Percentiles rank a stretch among this genome's conserved stretches.
These are phyloP conservation scores for Aspergillus coremiiformis DNA, from an alignment of 495 filamentous ascomycete species.

Conservation along the genomic window DNA sequence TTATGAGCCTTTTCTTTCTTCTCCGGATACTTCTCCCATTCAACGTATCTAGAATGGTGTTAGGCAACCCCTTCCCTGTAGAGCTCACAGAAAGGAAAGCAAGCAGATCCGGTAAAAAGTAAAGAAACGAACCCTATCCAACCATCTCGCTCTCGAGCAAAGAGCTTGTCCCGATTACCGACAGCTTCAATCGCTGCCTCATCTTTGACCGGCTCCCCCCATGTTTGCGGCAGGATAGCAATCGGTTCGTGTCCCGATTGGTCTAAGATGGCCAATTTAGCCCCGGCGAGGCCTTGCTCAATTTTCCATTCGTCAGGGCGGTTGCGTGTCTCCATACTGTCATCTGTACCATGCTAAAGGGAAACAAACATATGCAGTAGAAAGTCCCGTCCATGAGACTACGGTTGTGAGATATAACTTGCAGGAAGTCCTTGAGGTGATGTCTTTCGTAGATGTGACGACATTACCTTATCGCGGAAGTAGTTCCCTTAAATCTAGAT, in stretches of 20 bases:
- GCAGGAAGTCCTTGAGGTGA: neutral
- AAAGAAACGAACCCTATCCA: conserved; percentile 27
- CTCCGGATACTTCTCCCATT: conserved; percentile 64
- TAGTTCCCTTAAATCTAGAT: neutral
- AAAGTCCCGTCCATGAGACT: neutral
- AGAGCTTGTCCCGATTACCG: conserved; percentile 29
- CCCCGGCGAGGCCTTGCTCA: conserved; percentile 43
- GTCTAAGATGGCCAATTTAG: conserved; percentile 43
- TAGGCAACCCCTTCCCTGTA: neutral
- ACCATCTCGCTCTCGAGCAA: conserved; percentile 23
- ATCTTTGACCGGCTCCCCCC: conserved; percentile 25
- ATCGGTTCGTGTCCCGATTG: conserved; percentile 29
- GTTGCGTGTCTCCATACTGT: conserved; percentile 13
- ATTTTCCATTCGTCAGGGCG: conserved; percentile 49
- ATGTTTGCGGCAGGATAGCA: conserved; percentile 15
- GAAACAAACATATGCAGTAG: neutral
- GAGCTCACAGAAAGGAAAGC: neutral
- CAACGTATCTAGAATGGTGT: conserved; percentile 40
- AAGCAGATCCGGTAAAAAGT: neutral
- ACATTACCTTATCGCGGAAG: neutral
- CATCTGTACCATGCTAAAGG: neutral
- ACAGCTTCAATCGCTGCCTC: conserved; percentile 26
- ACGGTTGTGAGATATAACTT: no score
- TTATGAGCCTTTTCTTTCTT: conserved; percentile 49
- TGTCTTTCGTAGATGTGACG: neutral